Percentiles rank a stretch among this genome's conserved stretches.
phyloP scores from a whole-genome alignment of 2,329 filamentous ascomycete species.

The Cladosporium sp. region DNA sequence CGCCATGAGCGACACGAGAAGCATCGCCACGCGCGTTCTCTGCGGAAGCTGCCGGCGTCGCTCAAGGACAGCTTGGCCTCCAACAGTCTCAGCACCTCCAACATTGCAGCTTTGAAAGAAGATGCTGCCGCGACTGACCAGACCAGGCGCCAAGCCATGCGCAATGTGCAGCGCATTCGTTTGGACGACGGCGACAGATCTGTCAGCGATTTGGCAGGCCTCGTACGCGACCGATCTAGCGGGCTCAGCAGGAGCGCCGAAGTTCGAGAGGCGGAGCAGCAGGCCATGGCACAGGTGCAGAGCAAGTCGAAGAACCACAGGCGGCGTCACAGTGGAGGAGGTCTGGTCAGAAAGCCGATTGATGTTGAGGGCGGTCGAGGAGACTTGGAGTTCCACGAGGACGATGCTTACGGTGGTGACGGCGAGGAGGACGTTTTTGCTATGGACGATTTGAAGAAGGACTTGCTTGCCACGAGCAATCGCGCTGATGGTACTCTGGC shows the following conservation, averaged over 20 bases:
- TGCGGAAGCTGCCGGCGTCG: slow-evolving; percentile 33
- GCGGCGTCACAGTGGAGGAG: slow-evolving; percentile 84
- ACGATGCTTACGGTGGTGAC: slow-evolving; percentile 81
- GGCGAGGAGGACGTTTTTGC: slow-evolving; percentile 69
- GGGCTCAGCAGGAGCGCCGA: slow-evolving; percentile 36
- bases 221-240: slow-evolving; percentile 24
- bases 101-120: slow-evolving; percentile 33
- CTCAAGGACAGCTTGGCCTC: slow-evolving; percentile 31
- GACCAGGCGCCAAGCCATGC: slow-evolving; percentile 45
- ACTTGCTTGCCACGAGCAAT: slow-evolving; percentile 10
- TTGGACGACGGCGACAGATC: slow-evolving; percentile 25
- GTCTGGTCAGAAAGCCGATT: slow-evolving; percentile 68
- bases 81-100: slow-evolving; percentile 41
- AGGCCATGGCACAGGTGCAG: not conserved
- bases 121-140: slow-evolving; percentile 30
- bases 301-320: slow-evolving; percentile 37
- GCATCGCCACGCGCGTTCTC: slow-evolving; percentile 65
- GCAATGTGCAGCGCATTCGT: slow-evolving; percentile 39
- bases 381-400: slow-evolving; percentile 86
- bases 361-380: slow-evolving; percentile 68
- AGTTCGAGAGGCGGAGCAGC: slow-evolving; percentile 24
- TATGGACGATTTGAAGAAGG: slow-evolving; percentile 58
- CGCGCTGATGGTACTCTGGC: not conserved
- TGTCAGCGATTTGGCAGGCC: slow-evolving; percentile 28
- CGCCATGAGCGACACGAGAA: slow-evolving; percentile 72